These are phyloP conservation scores for Alternaria metachromatica DNA, from an alignment of 2,329 filamentous ascomycete species.

Conservation along the genomic window DNA sequence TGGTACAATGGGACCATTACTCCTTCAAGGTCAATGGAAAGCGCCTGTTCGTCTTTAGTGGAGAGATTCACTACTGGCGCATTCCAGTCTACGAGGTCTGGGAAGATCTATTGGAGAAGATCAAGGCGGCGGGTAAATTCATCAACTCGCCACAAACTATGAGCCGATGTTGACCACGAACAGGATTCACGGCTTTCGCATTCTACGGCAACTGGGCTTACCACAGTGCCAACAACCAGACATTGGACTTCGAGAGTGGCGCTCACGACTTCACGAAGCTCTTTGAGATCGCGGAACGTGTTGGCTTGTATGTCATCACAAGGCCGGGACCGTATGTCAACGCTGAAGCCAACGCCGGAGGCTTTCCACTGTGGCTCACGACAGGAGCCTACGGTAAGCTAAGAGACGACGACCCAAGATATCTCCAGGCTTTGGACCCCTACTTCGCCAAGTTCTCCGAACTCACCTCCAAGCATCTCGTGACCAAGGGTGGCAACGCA, in stretches of 20 bases:
- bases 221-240: constrained; percentile 54
- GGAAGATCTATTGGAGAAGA: constrained; percentile 60
- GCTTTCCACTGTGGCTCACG: constrained; percentile 68
- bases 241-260: constrained; percentile 60
- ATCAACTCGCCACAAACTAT: not conserved
- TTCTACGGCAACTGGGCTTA: constrained; percentile 59
- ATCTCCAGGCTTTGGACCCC: constrained; percentile 61
- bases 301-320: constrained; percentile 63
- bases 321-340: constrained; percentile 69
- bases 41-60: constrained; percentile 60
- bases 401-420: constrained; percentile 61
- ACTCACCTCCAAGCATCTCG: constrained; percentile 60
- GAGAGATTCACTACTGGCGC: constrained; percentile 59
- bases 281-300: constrained; percentile 60
- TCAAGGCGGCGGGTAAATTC: constrained; percentile 52
- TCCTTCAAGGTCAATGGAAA: constrained; percentile 61
- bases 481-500: constrained; percentile 65
- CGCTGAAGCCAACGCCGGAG: constrained; percentile 68
- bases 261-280: constrained; percentile 62
- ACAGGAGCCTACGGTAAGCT: constrained; percentile 64
- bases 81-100: constrained; percentile 59
- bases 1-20: constrained; percentile 62
- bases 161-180: not conserved
- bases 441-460: constrained; percentile 60
- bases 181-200: constrained; percentile 56